Base-by-base conservation (phyloP, 129 eudicot species). In the Kitagawia praeruptora region DNA sequence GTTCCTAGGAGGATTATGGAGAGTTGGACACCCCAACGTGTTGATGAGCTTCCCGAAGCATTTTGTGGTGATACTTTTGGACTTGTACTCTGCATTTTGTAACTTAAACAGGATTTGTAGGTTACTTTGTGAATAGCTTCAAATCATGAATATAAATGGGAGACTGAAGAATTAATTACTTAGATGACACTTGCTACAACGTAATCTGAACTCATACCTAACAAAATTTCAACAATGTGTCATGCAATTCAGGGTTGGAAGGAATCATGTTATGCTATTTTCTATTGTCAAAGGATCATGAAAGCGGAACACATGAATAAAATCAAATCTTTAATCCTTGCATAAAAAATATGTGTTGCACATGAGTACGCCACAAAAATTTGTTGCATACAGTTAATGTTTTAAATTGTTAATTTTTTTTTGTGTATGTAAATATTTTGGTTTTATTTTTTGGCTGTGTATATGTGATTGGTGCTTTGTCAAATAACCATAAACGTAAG, bases 1-100 rank as follows among this genome's bases (percentile, higher is more conserved):
- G 88, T 92, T 75, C 99, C 99, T 81, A 89, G 95, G 75, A 86
- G 85, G 87, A 89, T 92, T 76, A 96, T 96, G 99, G 94, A 96
- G 86, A 82, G 88, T 51, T 96, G 97, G 97, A 89, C 83, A 72
- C 99, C 99, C 48, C 98, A 96, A 85, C 78, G 91, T 75, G 82
- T 90, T 81, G 95, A 92, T 64, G 98, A 96, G 81, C 98, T 96
- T 66, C 99, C 99, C 56, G 98, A 96, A 56, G 96, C 90, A 46
- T 96, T 96, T 86, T 96, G 98, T 80, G 99, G 99, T 96, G 82
- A 84, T 46, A 42, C 63, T 74, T 78, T 69, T 75, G 14, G 39
- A 69, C 70, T 56, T 61, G 41, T 51, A 21, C 53, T 8, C 42
- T n/a, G n/a, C 4, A 3, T 44, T 44, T 11, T 38, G 14, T 71